Percentiles rank a stretch among this genome's conserved stretches.
Evolutionary conservation across 768 basidiomycete genomes (phyloP).

Genomic region (Fomitopsis pulvina): DNA sequence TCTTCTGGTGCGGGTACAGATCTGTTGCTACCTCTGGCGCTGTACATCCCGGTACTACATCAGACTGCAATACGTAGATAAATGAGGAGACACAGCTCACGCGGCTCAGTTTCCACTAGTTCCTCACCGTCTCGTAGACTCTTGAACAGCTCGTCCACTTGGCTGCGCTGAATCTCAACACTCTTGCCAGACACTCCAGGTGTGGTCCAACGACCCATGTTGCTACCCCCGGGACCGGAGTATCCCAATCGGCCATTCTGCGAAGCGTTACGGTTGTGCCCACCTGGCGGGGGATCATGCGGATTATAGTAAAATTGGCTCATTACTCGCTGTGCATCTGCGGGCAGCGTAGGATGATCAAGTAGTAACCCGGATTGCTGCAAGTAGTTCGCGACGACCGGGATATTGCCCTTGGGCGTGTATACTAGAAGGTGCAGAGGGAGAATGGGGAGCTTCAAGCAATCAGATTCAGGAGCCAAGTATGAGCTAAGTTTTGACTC

Average conservation of each 20-base stretch:
- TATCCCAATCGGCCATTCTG: constrained; percentile 37
- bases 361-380: constrained; percentile 62
- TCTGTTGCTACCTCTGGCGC: constrained; percentile 71
- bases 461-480: constrained; percentile 12
- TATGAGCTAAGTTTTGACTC: constrained; percentile 23
- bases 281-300: constrained; percentile 75
- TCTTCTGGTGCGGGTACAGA: constrained; percentile 97
- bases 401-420: constrained; percentile 90
- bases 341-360: constrained; percentile 71
- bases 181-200: constrained; percentile 60
- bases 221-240: constrained; percentile 30
- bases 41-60: constrained; percentile 21
- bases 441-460: constrained; percentile 67
- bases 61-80: constrained; percentile 1
- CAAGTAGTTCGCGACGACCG: constrained; percentile 73
- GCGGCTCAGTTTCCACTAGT: constrained; percentile 75
- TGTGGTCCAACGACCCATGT: constrained; percentile 45
- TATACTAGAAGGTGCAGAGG: constrained; percentile 84
- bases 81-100: constrained; percentile 39
- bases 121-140: constrained; percentile 85
- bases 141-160: constrained; percentile 92
- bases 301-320: constrained; percentile 80
- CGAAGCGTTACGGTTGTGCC: constrained; percentile 40
- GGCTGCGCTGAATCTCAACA: constrained; percentile 86
- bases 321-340: constrained; percentile 48